Evolutionary conservation across 1,284 basidiomycete genomes (phyloP), one percentile per base, ranked within the genome.

Genomic region (Fomitiporia mediterranea): DNA sequence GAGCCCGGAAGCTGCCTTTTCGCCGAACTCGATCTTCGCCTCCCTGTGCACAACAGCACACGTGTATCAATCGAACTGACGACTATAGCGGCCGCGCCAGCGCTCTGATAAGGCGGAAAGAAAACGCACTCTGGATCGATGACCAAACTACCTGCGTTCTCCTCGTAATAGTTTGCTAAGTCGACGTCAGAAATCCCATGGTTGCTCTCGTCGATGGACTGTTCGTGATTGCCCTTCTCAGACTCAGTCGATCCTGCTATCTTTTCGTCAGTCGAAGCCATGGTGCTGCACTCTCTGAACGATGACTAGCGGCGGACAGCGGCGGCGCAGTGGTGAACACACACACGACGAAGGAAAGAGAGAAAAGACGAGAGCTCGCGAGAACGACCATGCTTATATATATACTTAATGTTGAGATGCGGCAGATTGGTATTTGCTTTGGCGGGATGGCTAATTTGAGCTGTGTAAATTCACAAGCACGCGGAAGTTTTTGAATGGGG

Each of bases 71-170:
- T n/a, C n/a, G n/a, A n/a, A n/a, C n/a, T n/a, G n/a, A n/a, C n/a
- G n/a, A n/a, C n/a, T n/a, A n/a, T n/a, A n/a, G n/a, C n/a, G n/a
- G n/a, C n/a, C n/a, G n/a, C n/a, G n/a, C n/a, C n/a, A n/a, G n/a
- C n/a, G n/a, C n/a, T n/a, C n/a, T n/a, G n/a, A n/a, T n/a, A n/a
- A n/a, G n/a, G n/a, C n/a, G n/a, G n/a, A n/a, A n/a, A n/a, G 13
- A 39, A 34, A 34, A 34, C 75, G 25, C 55, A 84, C 83, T 73
- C 68, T 2, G 83, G 82, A 66, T 85, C 82, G 13, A 85, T 70
- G 47, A 85, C 74, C 9, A 85, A 70, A 28, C 83, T 74, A n/a
- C 82, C 82, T 1, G 80, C 81, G 58, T 74, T 71, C 39, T 72
- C 69, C 60, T 83, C 81, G 49, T 84, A 79, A 56, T 81, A 80